A percentile compares a stretch with the other conserved stretches of the same genome.
phyloP scores from a whole-genome alignment of 148 eudicot genomes.

The Camellia japonica region DNA sequence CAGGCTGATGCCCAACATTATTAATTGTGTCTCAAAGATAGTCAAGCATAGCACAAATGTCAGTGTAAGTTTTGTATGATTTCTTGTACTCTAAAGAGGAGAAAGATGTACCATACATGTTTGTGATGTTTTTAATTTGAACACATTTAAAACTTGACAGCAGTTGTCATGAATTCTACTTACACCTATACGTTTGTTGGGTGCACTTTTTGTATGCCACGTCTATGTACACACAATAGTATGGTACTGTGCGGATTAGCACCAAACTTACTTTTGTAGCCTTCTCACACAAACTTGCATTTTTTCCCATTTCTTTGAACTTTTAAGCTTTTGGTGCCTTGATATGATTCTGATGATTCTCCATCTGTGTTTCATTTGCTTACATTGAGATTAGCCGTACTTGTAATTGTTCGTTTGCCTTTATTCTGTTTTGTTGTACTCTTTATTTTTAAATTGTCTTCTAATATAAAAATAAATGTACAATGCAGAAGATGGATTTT shows the following conservation, averaged over 20 bases:
- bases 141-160: background rate
- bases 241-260: background rate
- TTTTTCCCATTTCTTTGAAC: background rate
- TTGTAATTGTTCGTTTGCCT: background rate
- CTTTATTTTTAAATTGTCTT: background rate
- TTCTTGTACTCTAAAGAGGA: background rate
- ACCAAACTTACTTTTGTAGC: background rate
- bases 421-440: background rate
- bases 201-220: background rate
- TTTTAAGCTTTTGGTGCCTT: background rate
- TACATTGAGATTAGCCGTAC: background rate
- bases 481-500: slow-evolving; percentile 56
- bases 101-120: background rate
- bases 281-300: background rate
- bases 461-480: background rate
- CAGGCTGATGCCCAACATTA: slow-evolving; percentile 74
- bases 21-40: slow-evolving; percentile 45
- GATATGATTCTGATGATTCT: slow-evolving; percentile 9
- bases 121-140: background rate
- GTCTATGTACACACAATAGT: background rate
- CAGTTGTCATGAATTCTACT: background rate
- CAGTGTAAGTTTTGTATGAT: slow-evolving; percentile 43
- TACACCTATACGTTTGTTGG: background rate
- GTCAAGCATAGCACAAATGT: slow-evolving; percentile 40
- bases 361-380: background rate